A percentile compares a stretch with the other conserved stretches of the same genome.
phyloP scores from a whole-genome alignment of 306 rosid genomes.

The Prinsepia uniflora region DNA sequence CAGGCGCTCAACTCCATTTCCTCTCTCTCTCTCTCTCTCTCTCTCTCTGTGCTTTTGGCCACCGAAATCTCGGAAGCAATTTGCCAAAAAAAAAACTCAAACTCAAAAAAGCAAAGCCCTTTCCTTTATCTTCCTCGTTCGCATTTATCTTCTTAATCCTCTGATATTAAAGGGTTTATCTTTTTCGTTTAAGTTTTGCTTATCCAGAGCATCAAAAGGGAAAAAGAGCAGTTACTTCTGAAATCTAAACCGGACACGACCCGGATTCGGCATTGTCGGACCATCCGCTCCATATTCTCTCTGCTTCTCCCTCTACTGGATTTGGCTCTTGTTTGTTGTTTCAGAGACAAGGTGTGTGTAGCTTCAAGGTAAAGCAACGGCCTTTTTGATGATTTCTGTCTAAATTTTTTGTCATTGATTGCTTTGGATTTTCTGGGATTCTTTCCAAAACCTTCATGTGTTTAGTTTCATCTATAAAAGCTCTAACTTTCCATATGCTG shows the following conservation, averaged over 20 bases:
- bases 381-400: not conserved
- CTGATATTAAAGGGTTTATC: not conserved
- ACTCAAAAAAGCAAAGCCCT: not conserved
- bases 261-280: slow-evolving; percentile 39
- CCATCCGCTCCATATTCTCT: slow-evolving; percentile 11
- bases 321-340: slow-evolving; percentile 3
- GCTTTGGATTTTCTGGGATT: slow-evolving; percentile 16
- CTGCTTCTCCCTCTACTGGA: slow-evolving; percentile 16
- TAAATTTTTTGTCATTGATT: not conserved
- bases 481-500: not conserved
- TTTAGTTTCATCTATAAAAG: not conserved
- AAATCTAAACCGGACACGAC: slow-evolving; percentile 16
- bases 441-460: not conserved
- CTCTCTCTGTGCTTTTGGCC: slow-evolving; percentile 20
- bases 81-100: slow-evolving; percentile 6
- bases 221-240: slow-evolving; percentile 12
- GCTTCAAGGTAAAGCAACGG: slow-evolving; percentile 8
- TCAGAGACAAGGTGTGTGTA: slow-evolving; percentile 25
- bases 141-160: not conserved
- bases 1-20: not conserved
- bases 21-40: not conserved
- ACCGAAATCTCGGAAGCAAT: slow-evolving; percentile 36
- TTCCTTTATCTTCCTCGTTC: not conserved
- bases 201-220: not conserved
- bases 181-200: not conserved